Evolutionary conservation across 2,329 filamentous ascomycete species (phyloP).

Genomic region (Alternaria longipes): DNA sequence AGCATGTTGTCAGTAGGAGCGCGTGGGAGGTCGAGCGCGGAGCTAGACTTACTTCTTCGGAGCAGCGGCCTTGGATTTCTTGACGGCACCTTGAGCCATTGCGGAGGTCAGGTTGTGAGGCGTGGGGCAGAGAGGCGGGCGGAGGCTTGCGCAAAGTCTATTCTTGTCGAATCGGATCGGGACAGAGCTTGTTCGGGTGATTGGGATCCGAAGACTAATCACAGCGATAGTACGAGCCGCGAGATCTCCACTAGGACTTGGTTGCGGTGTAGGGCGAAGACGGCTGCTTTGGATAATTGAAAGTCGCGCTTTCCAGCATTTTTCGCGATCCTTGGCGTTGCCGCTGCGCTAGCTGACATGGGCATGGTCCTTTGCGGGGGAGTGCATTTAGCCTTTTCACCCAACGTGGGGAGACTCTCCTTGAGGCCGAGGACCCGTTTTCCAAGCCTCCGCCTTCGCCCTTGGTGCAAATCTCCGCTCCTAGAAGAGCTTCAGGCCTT

Average conservation of each 20-base stretch:
- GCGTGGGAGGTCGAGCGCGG: neutral
- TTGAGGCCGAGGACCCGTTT: constrained; percentile 41
- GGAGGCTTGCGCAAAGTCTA: constrained; percentile 3
- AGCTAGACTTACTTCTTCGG: constrained; percentile 48
- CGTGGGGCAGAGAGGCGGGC: constrained; percentile 14
- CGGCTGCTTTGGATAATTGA: constrained; percentile 17
- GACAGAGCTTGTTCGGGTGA: neutral
- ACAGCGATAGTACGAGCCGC: neutral
- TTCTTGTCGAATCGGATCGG: neutral
- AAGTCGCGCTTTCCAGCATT: constrained; percentile 22
- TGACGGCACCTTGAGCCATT: constrained; percentile 61
- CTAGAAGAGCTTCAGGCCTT: neutral
- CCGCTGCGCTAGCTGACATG: constrained; percentile 14
- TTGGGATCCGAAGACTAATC: constrained; percentile 1
- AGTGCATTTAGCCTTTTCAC: constrained; percentile 41
- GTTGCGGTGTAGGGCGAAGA: constrained; percentile 6
- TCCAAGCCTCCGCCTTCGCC: constrained; percentile 25
- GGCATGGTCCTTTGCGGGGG: constrained; percentile 31
- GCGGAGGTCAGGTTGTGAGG: neutral
- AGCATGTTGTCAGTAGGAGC: constrained; percentile 14
- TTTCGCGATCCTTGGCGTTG: constrained; percentile 23
- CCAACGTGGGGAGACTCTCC: constrained; percentile 23
- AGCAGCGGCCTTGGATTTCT: constrained; percentile 55
- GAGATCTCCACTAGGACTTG: neutral
- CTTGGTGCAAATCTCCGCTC: constrained; percentile 1